Conservation (phyloP, 352 stramenopile species). For the Phytophthora fragariae region DNA sequence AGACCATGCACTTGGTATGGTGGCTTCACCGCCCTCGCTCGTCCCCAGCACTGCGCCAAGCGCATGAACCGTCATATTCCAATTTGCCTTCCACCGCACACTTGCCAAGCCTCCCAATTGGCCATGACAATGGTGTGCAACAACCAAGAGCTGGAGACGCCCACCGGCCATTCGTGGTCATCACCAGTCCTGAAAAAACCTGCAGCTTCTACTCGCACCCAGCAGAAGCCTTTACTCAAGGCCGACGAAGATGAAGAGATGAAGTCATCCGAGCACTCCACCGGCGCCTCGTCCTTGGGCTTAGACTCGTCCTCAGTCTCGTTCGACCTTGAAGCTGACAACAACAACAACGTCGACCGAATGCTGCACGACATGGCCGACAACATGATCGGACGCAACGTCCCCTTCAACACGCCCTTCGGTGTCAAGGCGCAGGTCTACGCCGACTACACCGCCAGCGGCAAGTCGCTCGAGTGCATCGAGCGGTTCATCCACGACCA, state of each 20-base stretch:
- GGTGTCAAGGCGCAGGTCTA: slow-evolving; percentile 89
- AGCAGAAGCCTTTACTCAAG: slow-evolving; percentile 16
- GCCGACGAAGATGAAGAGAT: slow-evolving; percentile 18
- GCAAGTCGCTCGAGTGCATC: slow-evolving; percentile 87
- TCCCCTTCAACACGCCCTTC: slow-evolving; percentile 70
- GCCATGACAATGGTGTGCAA: slow-evolving; percentile 31
- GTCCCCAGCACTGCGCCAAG: slow-evolving; percentile 5
- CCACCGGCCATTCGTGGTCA: slow-evolving; percentile 9
- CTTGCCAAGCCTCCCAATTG: not conserved
- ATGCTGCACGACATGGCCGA: slow-evolving; percentile 45
- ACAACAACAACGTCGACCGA: slow-evolving; percentile 19
- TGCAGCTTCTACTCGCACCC: slow-evolving; percentile 11
- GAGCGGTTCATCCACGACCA: slow-evolving; percentile 90
- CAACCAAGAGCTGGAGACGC: slow-evolving; percentile 24
- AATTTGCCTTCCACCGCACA: slow-evolving; percentile 17
- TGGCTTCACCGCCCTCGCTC: not conserved
- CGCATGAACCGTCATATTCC: slow-evolving; percentile 16
- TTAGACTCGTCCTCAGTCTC: slow-evolving; percentile 23
- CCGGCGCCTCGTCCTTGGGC: slow-evolving; percentile 27
- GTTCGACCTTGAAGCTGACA: slow-evolving; percentile 16
- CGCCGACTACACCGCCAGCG: slow-evolving; percentile 95
- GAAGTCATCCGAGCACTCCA: slow-evolving; percentile 22
- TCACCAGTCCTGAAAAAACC: slow-evolving; percentile 31
- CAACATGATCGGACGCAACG: slow-evolving; percentile 64
- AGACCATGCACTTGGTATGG: not conserved